Evolutionary conservation across 2,329 filamentous ascomycete species (phyloP).

Genomic region (Beauveria rudraprayagi): DNA sequence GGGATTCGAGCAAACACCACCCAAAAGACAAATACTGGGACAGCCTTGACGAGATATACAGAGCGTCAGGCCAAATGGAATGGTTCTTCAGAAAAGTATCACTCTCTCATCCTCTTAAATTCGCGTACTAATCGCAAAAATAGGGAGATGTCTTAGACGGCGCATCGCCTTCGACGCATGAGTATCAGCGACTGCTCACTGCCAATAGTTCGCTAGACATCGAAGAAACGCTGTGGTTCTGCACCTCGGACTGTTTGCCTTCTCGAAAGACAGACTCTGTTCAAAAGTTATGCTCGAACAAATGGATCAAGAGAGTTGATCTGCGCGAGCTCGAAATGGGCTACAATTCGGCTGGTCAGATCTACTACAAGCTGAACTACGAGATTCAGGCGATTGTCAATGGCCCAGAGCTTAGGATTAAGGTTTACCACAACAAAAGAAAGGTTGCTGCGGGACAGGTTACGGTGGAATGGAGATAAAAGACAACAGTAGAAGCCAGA

Average conservation of each 20-base stretch:
- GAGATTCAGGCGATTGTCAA: conserved; percentile 17
- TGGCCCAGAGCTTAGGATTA: conserved; percentile 18
- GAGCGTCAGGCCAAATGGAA: conserved; percentile 15
- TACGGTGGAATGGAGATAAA: conserved; percentile 1
- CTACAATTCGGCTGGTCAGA: conserved; percentile 7
- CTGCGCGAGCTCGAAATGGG: conserved; percentile 9
- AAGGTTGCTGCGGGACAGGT: conserved; percentile 16
- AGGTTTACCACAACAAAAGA: conserved; percentile 10
- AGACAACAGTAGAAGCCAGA: too few relatives aligned
- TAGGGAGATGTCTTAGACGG: conserved; percentile 13
- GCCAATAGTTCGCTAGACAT: neutral
- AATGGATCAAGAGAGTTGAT: conserved; percentile 12
- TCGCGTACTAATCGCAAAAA: too few relatives aligned
- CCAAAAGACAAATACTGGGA: too few relatives aligned
- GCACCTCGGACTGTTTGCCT: neutral
- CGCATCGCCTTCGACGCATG: neutral
- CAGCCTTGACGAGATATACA: neutral
- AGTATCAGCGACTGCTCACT: accelerated
- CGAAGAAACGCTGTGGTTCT: conserved; percentile 8
- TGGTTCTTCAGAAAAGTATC: conserved; percentile 21
- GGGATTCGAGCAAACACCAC: too few relatives aligned
- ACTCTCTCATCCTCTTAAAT: too few relatives aligned
- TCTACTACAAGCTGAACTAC: neutral
- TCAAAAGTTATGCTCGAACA: conserved; percentile 14
- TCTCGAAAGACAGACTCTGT: accelerated